Base-by-base conservation (phyloP, 352 stramenopile species). In the Phytophthora ramorum region DNA sequence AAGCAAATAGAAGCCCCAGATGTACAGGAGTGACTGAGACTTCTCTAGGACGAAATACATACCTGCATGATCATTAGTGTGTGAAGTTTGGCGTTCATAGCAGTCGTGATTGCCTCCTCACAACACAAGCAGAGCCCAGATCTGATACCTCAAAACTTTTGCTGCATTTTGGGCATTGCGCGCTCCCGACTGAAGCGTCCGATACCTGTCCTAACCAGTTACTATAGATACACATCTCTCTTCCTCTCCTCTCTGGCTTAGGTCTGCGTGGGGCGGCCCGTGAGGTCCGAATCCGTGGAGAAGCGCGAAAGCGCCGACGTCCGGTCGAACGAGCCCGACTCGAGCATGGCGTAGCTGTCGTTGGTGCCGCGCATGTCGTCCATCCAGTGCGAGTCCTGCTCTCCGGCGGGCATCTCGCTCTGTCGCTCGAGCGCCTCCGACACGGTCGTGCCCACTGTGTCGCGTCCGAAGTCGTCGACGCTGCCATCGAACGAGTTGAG, bases 301-400 rank as follows among this genome's bases (percentile, higher is more conserved):
- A 92, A 91, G 43, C 85, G 79, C 26, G 78, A 86, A 45, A 93
- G 78, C 45, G 81, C 81, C 40, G 85, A 93, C 46, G 76, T 85
- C 7, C 85, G 81, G 63, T 85, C 78, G 65, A 84, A 93, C 30
- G 83, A 86, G n/a, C 75, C 79, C 34, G 82, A 85, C 68, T 92
- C 83, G 57, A 93, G 73, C 85, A 93, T 93, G 8, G 83, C 85
- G 71, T 93, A 93, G 72, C 79, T 90, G 75, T 93, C 85, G 63
- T 85, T 86, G 0, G 85, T 93, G 66, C 83, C 85, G n/a, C 85
- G 85, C 80, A 91, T 91, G 17, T 87, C 78, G 57, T 89, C 78
- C 81, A 90, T 90, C 85, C 85, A 93, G 75, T 93, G 83, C 22
- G 71, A 83, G 12, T 78, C 66, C 30, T 48, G 46, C 19, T 56